A percentile compares a stretch with the other conserved stretches of the same genome.
These are phyloP conservation scores for Geopyxis carbonaria DNA, from an alignment of 495 filamentous ascomycete genomes.

Conservation along the genomic window DNA sequence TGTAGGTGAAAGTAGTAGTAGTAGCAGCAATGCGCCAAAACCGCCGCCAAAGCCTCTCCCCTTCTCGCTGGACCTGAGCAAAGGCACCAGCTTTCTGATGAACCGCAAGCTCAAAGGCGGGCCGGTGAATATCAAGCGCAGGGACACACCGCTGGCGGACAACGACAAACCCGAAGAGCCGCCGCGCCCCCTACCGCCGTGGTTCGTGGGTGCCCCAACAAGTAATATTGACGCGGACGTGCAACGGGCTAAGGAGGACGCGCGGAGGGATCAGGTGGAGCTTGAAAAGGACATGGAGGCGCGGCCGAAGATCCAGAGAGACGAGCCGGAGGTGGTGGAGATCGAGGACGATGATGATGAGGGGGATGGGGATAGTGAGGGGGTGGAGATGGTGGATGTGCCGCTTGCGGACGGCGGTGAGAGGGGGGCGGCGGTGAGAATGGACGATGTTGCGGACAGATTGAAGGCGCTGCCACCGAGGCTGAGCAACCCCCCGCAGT, in stretches of 20 bases:
- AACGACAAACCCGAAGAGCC: slow-evolving; percentile 38
- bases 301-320: slow-evolving; percentile 11
- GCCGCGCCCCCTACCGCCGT: slow-evolving; percentile 58
- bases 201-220: slow-evolving; percentile 45
- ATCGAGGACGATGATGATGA: slow-evolving; percentile 34
- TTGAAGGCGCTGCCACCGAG: slow-evolving; percentile 1
- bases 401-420: slow-evolving; percentile 1
- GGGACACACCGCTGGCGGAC: slow-evolving; percentile 21
- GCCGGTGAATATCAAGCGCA: too few relatives aligned
- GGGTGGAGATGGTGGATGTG: slow-evolving; percentile 40
- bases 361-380: too few relatives aligned
- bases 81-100: slow-evolving; percentile 25
- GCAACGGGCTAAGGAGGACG: slow-evolving; percentile 24
- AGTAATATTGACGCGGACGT: slow-evolving; percentile 38
- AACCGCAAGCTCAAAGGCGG: too few relatives aligned
- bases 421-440: slow-evolving; percentile 13
- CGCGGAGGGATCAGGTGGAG: slow-evolving; percentile 6
- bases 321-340: slow-evolving; percentile 11
- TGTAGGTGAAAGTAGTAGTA: slow-evolving; percentile 25
- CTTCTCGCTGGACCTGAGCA: slow-evolving; percentile 47
- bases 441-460: slow-evolving; percentile 27
- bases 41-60: neutral
- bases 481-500: neutral
- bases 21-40: slow-evolving; percentile 19
- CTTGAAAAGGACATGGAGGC: slow-evolving; percentile 25